Evolutionary conservation across 192 early-diverging fungal species (phyloP).

Genomic region (Geranomyces variabilis): DNA sequence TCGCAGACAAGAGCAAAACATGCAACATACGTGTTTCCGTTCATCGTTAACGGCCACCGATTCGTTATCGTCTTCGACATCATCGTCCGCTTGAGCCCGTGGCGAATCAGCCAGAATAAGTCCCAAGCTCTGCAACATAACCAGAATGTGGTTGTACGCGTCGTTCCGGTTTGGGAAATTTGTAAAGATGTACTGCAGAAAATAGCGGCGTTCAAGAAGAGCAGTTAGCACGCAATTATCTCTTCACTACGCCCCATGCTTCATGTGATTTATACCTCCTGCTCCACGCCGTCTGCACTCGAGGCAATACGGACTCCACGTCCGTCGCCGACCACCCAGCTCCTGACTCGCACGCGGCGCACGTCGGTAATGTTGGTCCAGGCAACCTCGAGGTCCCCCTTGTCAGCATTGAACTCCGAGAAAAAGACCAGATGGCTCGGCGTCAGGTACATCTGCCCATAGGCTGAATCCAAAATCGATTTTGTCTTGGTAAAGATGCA

Average conservation of each 20-base stretch:
- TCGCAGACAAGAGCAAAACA: no score
- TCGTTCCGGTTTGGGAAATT: slow-evolving; percentile 10
- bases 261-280: slow-evolving; percentile 3
- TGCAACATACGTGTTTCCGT: no score
- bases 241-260: not conserved
- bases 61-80: not conserved
- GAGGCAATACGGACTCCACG: slow-evolving; percentile 2
- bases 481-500: slow-evolving; percentile 20
- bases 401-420: not conserved
- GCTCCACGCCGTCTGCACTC: not conserved
- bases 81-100: not conserved
- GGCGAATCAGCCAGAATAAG: not conserved
- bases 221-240: no score
- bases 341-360: slow-evolving; percentile 16
- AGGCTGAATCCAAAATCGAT: slow-evolving; percentile 14
- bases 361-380: slow-evolving; percentile 1
- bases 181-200: slow-evolving; percentile 23
- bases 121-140: not conserved
- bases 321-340: slow-evolving; percentile 17
- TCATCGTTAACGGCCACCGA: no score
- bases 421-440: slow-evolving; percentile 6
- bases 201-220: not conserved
- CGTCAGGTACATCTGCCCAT: slow-evolving; percentile 17
- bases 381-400: not conserved
- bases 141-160: not conserved